Evolutionary conservation across 2,329 filamentous ascomycete genomes (phyloP).

Genomic region (Pyricularia sp.): DNA sequence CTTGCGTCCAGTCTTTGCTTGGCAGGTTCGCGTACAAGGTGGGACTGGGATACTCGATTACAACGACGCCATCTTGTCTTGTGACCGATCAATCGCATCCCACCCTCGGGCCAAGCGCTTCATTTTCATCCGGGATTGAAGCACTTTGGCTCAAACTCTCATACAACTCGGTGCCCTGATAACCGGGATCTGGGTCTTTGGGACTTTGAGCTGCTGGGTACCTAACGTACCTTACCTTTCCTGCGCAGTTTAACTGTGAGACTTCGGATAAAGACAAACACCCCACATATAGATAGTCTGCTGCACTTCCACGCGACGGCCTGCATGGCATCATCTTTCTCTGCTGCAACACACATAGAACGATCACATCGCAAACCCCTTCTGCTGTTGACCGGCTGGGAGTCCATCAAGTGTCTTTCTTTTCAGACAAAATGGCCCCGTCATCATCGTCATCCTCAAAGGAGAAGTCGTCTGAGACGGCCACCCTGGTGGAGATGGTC

Average conservation of each 20-base stretch:
- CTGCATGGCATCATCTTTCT: neutral
- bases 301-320: neutral
- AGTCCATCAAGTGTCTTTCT: neutral
- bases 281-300: conserved; percentile 4
- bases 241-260: neutral
- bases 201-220: neutral
- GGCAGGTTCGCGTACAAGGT: neutral
- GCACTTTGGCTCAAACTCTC: neutral
- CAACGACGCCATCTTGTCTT: neutral
- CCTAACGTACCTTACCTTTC: no score
- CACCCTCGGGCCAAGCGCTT: neutral
- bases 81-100: neutral
- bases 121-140: neutral
- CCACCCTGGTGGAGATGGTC: conserved; percentile 10
- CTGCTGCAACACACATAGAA: neutral
- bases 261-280: neutral
- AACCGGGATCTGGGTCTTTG: neutral
- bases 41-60: neutral
- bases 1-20: neutral
- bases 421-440: conserved; percentile 4
- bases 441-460: conserved; percentile 11
- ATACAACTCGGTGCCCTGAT: neutral
- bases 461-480: conserved; percentile 24
- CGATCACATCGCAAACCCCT: neutral
- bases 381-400: neutral